These are phyloP conservation scores for Mortierella sp. DNA, from an alignment of 371 early-diverging fungal species.

Conservation along the genomic window DNA sequence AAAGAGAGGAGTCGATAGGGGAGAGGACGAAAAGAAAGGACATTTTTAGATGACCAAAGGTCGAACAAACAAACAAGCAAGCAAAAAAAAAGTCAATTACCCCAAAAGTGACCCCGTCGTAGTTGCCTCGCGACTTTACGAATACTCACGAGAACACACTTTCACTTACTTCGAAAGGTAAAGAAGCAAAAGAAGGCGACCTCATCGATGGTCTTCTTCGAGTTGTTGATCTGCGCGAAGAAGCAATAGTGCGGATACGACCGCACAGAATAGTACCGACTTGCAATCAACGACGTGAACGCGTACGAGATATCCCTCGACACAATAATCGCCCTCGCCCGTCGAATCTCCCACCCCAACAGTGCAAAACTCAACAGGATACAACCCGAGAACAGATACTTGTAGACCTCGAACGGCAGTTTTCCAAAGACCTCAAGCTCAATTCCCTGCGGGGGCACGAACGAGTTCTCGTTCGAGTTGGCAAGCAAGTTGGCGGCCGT, in stretches of 20 bases:
- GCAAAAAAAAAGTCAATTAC: background rate
- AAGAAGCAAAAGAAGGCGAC: slow-evolving; percentile 92
- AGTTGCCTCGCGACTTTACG: no score
- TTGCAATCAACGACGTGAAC: slow-evolving; percentile 82
- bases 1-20: background rate
- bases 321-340: slow-evolving; percentile 74
- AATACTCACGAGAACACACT: background rate
- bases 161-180: slow-evolving; percentile 77
- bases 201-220: slow-evolving; percentile 73
- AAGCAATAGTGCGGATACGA: slow-evolving; percentile 86
- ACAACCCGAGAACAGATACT: slow-evolving; percentile 80
- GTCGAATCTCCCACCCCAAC: slow-evolving; percentile 77
- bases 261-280: slow-evolving; percentile 70
- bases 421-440: slow-evolving; percentile 57
- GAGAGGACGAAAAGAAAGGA: background rate
- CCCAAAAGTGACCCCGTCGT: background rate
- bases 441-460: slow-evolving; percentile 43
- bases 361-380: slow-evolving; percentile 79
- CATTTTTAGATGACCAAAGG: background rate
- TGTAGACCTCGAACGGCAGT: slow-evolving; percentile 60
- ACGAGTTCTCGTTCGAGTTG: slow-evolving; percentile 35
- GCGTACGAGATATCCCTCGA: slow-evolving; percentile 84
- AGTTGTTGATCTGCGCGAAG: slow-evolving; percentile 78
- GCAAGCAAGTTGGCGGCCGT: slow-evolving; percentile 71
- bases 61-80: background rate